Percentiles rank a stretch among this genome's conserved stretches.
Evolutionary conservation across 2,329 filamentous ascomycete species (phyloP).

Genomic region (Chrysosporium keratinophilum): DNA sequence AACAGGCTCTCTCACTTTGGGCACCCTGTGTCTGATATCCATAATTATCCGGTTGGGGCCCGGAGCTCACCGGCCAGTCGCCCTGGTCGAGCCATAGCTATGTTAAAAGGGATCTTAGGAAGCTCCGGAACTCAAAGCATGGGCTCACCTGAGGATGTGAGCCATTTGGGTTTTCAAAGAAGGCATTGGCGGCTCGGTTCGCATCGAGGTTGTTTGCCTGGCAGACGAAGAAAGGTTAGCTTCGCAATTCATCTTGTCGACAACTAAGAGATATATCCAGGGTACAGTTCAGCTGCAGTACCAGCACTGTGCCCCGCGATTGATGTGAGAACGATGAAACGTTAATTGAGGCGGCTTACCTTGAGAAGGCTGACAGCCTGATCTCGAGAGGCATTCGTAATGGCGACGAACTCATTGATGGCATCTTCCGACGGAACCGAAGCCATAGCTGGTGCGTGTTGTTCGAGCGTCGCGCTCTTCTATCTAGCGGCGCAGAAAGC

Average conservation of each 20-base stretch:
- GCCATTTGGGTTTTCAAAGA: slow-evolving; percentile 36
- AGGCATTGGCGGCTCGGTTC: slow-evolving; percentile 39
- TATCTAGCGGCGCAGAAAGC: background rate
- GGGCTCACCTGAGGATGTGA: slow-evolving; percentile 26
- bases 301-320: background rate
- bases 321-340: background rate
- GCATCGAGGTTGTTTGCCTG: slow-evolving; percentile 38
- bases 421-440: slow-evolving; percentile 28
- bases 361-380: slow-evolving; percentile 35
- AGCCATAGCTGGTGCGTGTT: background rate
- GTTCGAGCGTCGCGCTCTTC: background rate
- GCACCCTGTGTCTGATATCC: slow-evolving; percentile 3
- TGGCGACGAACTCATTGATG: slow-evolving; percentile 33
- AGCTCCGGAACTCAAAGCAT: background rate
- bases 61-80: slow-evolving; percentile 22
- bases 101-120: slow-evolving; percentile 22
- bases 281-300: background rate
- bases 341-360: slow-evolving; percentile 20
- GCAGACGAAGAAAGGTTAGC: background rate
- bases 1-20: slow-evolving; percentile 7
- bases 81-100: slow-evolving; percentile 29
- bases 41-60: background rate
- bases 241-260: background rate
- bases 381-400: slow-evolving; percentile 33
- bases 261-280: background rate